phyloP scores from a whole-genome alignment of 768 basidiomycete species.

The Boletus rubropictus region DNA sequence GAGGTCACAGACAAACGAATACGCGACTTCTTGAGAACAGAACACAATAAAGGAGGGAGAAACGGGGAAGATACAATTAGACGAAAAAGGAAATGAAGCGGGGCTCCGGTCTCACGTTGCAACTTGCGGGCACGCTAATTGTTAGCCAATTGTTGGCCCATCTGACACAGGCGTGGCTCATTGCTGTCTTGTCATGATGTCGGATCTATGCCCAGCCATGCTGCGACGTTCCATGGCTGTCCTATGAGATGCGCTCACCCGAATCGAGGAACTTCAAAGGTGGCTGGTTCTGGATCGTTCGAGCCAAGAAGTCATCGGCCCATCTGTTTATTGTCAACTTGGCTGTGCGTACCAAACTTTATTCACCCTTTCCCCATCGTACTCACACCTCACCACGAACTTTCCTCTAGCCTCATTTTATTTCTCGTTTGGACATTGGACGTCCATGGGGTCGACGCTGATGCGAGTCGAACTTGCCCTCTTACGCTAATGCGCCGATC shows the following conservation, averaged over 20 bases:
- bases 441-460: too few species aligned
- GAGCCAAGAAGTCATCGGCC: too few species aligned
- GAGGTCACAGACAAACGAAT: conserved; percentile 19
- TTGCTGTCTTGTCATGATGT: conserved; percentile 15
- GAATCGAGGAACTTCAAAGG: conserved; percentile 32
- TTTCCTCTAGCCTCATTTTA: conserved; percentile 15
- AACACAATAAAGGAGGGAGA: conserved; percentile 33
- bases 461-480: background rate
- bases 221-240: conserved; percentile 10
- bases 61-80: conserved; percentile 33
- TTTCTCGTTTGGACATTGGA: conserved; percentile 1
- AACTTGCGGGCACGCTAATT: conserved; percentile 28
- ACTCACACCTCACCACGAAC: background rate
- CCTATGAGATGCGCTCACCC: conserved; percentile 22
- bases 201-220: conserved; percentile 21
- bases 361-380: conserved; percentile 1
- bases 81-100: conserved; percentile 30
- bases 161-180: conserved; percentile 9
- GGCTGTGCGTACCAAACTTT: conserved; percentile 21
- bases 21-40: conserved; percentile 22
- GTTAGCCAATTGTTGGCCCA: conserved; percentile 20
- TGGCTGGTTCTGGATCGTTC: conserved; percentile 15
- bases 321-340: conserved; percentile 12
- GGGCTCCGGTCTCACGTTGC: conserved; percentile 20
- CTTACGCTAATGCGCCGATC: conserved; percentile 11